A percentile compares a stretch with the other conserved stretches of the same genome.
Conservation (phyloP, 768 basidiomycete genomes). For the Botryobasidium botryosum region DNA sequence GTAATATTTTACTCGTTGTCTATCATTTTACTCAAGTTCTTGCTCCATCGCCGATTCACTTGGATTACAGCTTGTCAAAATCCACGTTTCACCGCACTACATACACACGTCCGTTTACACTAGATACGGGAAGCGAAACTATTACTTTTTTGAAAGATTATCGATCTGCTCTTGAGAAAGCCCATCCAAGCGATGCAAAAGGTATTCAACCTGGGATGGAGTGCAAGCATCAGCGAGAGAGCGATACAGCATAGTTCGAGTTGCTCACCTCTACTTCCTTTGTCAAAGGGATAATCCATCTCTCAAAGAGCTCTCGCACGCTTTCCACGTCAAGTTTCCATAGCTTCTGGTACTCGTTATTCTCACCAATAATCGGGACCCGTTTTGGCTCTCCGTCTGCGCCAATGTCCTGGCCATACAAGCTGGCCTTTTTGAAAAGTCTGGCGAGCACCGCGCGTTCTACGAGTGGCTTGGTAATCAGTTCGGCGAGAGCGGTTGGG, state of each 20-base stretch:
- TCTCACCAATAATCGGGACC: background rate
- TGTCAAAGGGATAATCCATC: slow-evolving; percentile 91
- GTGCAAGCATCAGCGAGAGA: background rate
- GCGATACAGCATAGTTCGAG: background rate
- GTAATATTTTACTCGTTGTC: too few relatives aligned
- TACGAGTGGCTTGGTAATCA: slow-evolving; percentile 97
- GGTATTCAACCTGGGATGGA: slow-evolving; percentile 67
- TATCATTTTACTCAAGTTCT: too few relatives aligned
- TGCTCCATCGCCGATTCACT: too few relatives aligned
- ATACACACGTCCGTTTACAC: too few relatives aligned
- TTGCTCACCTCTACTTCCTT: slow-evolving; percentile 86
- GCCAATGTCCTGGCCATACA: slow-evolving; percentile 70
- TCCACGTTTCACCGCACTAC: too few relatives aligned
- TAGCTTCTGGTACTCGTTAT: slow-evolving; percentile 8
- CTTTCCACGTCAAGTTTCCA: slow-evolving; percentile 83
- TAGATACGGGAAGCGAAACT: too few relatives aligned
- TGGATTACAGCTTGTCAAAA: too few relatives aligned
- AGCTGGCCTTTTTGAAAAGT: slow-evolving; percentile 62
- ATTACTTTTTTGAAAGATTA: slow-evolving; percentile 24
- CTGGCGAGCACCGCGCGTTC: slow-evolving; percentile 71
- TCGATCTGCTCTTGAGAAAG: slow-evolving; percentile 69
- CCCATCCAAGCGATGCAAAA: slow-evolving; percentile 78
- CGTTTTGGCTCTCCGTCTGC: slow-evolving; percentile 36
- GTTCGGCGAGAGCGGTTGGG: slow-evolving; percentile 52
- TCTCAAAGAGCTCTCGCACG: slow-evolving; percentile 85